Percentiles rank a stretch among this genome's conserved stretches.
Conservation (phyloP, 2,329 filamentous ascomycete genomes). For the Arthrinium phaeospermum region DNA sequence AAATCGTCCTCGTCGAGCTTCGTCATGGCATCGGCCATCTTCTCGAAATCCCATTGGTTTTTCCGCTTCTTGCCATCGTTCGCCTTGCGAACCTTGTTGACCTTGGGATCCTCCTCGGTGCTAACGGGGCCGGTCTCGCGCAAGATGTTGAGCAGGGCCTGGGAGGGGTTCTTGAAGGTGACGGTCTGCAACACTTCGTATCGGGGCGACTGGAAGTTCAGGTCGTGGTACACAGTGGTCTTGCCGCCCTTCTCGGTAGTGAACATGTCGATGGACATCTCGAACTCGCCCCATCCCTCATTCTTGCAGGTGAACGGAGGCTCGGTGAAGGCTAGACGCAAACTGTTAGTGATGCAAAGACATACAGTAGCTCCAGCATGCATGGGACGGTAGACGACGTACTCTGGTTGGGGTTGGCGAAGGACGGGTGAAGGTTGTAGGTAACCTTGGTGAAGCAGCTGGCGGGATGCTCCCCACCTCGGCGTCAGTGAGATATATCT, state of each 20-base stretch:
- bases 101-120: conserved; percentile 69
- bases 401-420: conserved; percentile 87
- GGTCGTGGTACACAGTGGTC: conserved; percentile 79
- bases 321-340: conserved; percentile 71
- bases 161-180: conserved; percentile 91
- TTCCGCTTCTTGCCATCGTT: conserved; percentile 79
- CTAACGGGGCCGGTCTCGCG: conserved; percentile 87
- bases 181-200: conserved; percentile 86
- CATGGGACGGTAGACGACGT: conserved; percentile 50
- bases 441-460: conserved; percentile 89
- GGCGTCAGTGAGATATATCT: conserved; percentile 83
- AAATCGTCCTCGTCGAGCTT: conserved; percentile 89
- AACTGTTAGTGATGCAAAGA: neutral
- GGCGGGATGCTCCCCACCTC: conserved; percentile 81
- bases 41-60: conserved; percentile 84
- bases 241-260: conserved; percentile 87
- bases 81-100: conserved; percentile 63
- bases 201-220: conserved; percentile 82
- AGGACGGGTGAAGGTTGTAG: conserved; percentile 93
- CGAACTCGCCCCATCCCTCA: conserved; percentile 98
- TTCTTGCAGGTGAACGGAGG: conserved; percentile 90
- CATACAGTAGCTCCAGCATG: neutral
- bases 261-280: conserved; percentile 85
- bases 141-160: conserved; percentile 78
- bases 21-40: conserved; percentile 89